phyloP scores from a whole-genome alignment of 306 rosid genomes.

The Inga leiocalycina region DNA sequence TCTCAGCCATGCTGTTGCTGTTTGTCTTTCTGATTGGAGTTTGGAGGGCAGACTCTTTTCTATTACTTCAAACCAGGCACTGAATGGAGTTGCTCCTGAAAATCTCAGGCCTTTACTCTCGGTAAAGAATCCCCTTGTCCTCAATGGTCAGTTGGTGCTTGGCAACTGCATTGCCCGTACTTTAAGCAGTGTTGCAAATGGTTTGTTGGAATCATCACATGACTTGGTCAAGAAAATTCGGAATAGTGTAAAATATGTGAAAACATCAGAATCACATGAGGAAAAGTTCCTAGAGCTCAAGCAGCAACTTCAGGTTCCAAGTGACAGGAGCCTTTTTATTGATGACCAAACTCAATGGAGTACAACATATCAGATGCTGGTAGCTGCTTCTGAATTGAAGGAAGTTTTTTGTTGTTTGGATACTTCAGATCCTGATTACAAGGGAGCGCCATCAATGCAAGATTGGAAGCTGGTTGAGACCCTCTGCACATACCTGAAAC shows the following conservation, averaged over 20 bases:
- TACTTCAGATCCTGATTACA: conserved; percentile 86
- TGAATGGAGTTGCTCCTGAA: conserved; percentile 61
- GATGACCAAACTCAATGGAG: conserved; percentile 89
- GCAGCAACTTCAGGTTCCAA: conserved; percentile 89
- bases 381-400: conserved; percentile 79
- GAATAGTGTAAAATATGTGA: conserved; percentile 86
- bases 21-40: conserved; percentile 90
- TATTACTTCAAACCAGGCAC: conserved; percentile 55
- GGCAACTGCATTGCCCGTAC: conserved; percentile 84
- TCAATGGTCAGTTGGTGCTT: conserved; percentile 79
- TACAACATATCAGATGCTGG: conserved; percentile 88
- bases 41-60: conserved; percentile 83
- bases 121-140: conserved; percentile 76
- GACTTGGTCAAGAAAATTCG: conserved; percentile 65
- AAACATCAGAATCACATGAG: conserved; percentile 85
- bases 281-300: conserved; percentile 84
- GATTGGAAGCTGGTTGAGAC: conserved; percentile 89
- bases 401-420: conserved; percentile 90
- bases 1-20: conserved; percentile 84
- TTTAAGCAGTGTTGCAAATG: conserved; percentile 71
- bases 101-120: conserved; percentile 79
- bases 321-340: conserved; percentile 70
- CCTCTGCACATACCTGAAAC: conserved; percentile 73
- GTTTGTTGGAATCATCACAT: conserved; percentile 55
- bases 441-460: conserved; percentile 70